Conservation (phyloP, 1,139 yeast species). For the Scheffersomyces titani region DNA sequence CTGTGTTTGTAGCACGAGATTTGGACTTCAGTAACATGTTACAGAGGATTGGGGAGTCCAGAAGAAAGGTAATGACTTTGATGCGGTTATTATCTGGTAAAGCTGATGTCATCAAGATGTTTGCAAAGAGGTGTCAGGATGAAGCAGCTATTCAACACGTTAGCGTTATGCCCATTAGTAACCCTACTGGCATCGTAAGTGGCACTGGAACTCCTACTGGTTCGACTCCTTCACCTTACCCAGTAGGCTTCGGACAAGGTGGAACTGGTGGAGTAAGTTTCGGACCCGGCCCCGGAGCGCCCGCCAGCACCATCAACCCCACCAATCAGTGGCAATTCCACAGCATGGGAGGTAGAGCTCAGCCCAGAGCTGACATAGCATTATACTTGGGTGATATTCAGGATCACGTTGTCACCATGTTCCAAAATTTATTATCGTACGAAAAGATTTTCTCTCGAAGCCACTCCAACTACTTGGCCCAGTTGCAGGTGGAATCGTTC, state of each 20-base stretch:
- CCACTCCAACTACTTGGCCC: constrained; percentile 91
- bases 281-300: constrained; percentile 24
- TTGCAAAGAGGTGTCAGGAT: constrained; percentile 94
- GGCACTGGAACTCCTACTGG: constrained; percentile 7
- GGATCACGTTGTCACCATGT: constrained; percentile 96
- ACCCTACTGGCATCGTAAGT: neutral
- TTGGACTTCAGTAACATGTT: constrained; percentile 71
- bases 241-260: constrained; percentile 12
- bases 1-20: constrained; percentile 43
- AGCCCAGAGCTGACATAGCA: constrained; percentile 82
- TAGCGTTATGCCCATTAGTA: constrained; percentile 6
- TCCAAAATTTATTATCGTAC: constrained; percentile 82
- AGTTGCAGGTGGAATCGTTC: constrained; percentile 88
- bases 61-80: constrained; percentile 88
- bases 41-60: constrained; percentile 80
- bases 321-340: constrained; percentile 12
- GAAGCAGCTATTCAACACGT: constrained; percentile 28
- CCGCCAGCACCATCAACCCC: constrained; percentile 12
- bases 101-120: constrained; percentile 97
- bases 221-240: constrained; percentile 5
- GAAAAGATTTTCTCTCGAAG: constrained; percentile 92
- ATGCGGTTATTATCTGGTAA: constrained; percentile 90
- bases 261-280: constrained; percentile 21
- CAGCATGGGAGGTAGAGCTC: constrained; percentile 32
- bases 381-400: constrained; percentile 94